phyloP scores from a whole-genome alignment of 202 grass and related monocot species.

The Setaria italica region DNA sequence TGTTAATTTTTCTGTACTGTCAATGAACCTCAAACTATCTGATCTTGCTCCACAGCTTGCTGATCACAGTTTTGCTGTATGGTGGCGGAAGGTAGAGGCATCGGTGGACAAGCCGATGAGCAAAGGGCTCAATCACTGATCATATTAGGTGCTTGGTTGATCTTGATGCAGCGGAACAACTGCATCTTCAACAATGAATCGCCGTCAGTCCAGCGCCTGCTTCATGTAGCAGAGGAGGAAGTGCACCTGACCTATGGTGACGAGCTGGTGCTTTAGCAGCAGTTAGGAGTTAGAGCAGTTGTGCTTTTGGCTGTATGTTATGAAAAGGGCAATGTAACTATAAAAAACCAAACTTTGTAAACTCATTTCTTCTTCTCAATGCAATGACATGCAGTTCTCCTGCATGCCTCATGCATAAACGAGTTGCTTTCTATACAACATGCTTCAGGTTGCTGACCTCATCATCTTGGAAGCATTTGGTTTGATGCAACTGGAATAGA shows the following conservation, averaged over 20 bases:
- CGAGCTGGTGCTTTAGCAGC: too few relatives aligned
- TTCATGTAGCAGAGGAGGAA: background rate
- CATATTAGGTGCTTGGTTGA: too few relatives aligned
- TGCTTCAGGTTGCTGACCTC: background rate
- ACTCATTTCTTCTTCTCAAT: too few relatives aligned
- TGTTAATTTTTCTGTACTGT: slow-evolving; percentile 39
- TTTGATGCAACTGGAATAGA: background rate
- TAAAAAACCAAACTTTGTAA: too few relatives aligned
- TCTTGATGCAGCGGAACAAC: background rate
- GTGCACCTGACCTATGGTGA: background rate
- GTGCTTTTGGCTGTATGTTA: too few relatives aligned
- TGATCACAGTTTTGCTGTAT: background rate
- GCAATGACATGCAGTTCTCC: too few relatives aligned
- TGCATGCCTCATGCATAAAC: background rate
- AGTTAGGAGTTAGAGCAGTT: too few relatives aligned
- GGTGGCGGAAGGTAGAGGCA: background rate
- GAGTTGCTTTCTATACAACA: background rate
- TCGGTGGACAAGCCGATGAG: background rate
- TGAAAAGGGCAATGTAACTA: too few relatives aligned
- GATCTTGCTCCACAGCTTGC: background rate
- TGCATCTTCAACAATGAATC: background rate
- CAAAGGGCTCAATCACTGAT: too few relatives aligned
- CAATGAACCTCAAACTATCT: background rate
- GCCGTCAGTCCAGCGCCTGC: background rate
- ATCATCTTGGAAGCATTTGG: background rate